These are phyloP conservation scores for Aspergillus sp. DNA, from an alignment of 2,329 filamentous ascomycete genomes.

Conservation along the genomic window DNA sequence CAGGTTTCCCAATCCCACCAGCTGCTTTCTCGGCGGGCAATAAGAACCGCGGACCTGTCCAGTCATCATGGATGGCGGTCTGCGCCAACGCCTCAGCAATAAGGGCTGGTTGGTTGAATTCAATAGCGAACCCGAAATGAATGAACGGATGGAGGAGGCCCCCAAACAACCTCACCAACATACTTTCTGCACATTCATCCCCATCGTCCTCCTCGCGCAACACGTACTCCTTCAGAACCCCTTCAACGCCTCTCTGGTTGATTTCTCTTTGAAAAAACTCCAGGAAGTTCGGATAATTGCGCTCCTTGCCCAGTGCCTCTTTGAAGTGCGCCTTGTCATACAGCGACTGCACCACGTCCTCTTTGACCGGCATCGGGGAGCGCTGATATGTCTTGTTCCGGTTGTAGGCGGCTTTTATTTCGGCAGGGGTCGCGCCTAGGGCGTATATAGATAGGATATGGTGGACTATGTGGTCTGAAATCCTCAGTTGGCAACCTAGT, in stretches of 20 bases:
- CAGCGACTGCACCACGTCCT: slow-evolving; percentile 48
- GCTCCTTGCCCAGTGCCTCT: slow-evolving; percentile 53
- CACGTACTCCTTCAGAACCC: slow-evolving; percentile 57
- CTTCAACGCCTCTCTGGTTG: slow-evolving; percentile 52
- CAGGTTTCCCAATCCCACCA: slow-evolving; percentile 20
- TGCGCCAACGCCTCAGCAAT: slow-evolving; percentile 74
- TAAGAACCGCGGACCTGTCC: slow-evolving; percentile 48
- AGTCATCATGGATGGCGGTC: slow-evolving; percentile 58
- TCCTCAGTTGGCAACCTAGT: slow-evolving; percentile 2
- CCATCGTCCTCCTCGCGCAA: slow-evolving; percentile 58
- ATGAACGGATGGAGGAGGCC: slow-evolving; percentile 73
- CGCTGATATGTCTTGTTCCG: slow-evolving; percentile 61
- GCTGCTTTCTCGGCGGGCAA: slow-evolving; percentile 28
- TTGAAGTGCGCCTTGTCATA: slow-evolving; percentile 49
- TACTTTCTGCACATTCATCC: slow-evolving; percentile 56
- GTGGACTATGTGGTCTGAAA: slow-evolving; percentile 64
- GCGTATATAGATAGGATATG: slow-evolving; percentile 69
- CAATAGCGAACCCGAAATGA: slow-evolving; percentile 75
- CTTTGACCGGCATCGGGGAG: slow-evolving; percentile 40
- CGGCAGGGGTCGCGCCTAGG: slow-evolving; percentile 55
- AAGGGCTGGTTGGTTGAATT: slow-evolving; percentile 73
- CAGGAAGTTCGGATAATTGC: slow-evolving; percentile 66
- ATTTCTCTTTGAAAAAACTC: slow-evolving; percentile 70
- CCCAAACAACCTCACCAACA: slow-evolving; percentile 61
- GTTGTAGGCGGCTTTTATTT: slow-evolving; percentile 58